A percentile compares a stretch with the other conserved stretches of the same genome.
Conservation (phyloP, 1,284 basidiomycete genomes). For the Taiwanofungus camphoratus region DNA sequence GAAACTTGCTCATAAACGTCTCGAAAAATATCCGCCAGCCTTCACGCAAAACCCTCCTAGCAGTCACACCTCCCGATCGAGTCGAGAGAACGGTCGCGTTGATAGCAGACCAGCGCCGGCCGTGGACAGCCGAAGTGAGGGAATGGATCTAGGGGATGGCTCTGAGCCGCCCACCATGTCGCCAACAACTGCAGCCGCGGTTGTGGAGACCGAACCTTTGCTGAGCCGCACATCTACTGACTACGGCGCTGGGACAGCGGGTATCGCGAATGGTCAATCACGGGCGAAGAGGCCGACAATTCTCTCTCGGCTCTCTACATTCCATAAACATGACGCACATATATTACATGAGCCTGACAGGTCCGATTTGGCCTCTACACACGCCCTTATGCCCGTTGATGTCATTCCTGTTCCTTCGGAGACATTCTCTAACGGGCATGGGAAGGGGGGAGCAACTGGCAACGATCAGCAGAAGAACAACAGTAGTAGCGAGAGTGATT, state of each 20-base stretch:
- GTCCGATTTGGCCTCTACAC: conserved; percentile 19
- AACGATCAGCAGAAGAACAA: conserved; percentile 29
- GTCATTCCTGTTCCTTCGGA: conserved; percentile 13
- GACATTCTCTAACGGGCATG: background rate
- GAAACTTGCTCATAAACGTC: conserved; percentile 82
- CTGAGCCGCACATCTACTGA: conserved; percentile 6
- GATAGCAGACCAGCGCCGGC: too few relatives aligned
- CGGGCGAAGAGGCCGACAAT: conserved; percentile 11
- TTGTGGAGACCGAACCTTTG: conserved; percentile 20
- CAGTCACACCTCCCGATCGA: background rate
- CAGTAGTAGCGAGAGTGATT: conserved; percentile 47
- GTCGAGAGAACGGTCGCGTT: background rate
- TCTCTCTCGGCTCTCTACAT: conserved; percentile 12
- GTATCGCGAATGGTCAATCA: background rate
- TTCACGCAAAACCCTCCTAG: conserved; percentile 2
- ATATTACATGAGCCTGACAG: conserved; percentile 12
- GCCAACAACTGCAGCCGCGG: conserved; percentile 7
- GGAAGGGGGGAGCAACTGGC: background rate
- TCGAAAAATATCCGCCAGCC: conserved; percentile 37
- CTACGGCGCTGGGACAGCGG: conserved; percentile 1
- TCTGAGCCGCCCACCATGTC: too few relatives aligned
- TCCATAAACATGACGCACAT: conserved; percentile 9
- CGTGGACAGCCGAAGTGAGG: too few relatives aligned
- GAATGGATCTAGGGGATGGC: too few relatives aligned
- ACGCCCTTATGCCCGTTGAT: conserved; percentile 25